Conservation (phyloP, 305 asterid species). For the Fraxinus baroniana region DNA sequence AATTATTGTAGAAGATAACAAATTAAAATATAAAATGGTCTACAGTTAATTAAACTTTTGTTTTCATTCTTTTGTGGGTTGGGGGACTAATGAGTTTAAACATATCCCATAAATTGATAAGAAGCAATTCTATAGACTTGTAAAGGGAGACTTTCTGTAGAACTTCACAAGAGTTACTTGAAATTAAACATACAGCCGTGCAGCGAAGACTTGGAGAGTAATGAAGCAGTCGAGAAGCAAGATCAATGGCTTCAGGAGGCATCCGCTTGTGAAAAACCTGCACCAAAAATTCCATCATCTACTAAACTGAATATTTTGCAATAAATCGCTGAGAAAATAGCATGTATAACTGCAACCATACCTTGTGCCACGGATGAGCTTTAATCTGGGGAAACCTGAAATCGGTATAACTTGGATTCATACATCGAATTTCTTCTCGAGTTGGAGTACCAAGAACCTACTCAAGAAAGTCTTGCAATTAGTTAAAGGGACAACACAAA, state of each 20-base stretch:
- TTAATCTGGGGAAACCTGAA: slow-evolving; percentile 90
- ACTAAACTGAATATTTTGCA: slow-evolving; percentile 7
- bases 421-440: slow-evolving; percentile 94
- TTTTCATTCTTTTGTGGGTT: neutral
- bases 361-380: slow-evolving; percentile 99
- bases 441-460: slow-evolving; percentile 98
- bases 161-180: neutral
- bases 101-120: neutral
- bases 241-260: slow-evolving; percentile 99
- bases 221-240: slow-evolving; percentile 89
- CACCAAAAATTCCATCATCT: slow-evolving; percentile 19
- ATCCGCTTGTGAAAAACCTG: slow-evolving; percentile 94
- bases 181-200: slow-evolving; percentile 66
- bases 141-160: neutral
- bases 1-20: neutral
- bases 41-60: neutral
- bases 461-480: slow-evolving; percentile 18
- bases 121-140: neutral
- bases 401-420: slow-evolving; percentile 92
- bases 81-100: neutral
- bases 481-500: slow-evolving; percentile 20
- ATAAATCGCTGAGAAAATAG: neutral
- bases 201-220: slow-evolving; percentile 97
- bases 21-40: slow-evolving; percentile 2
- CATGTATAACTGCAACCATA: slow-evolving; percentile 25